Evolutionary conservation across 306 rosid genomes (phyloP), one percentile per base, ranked within the genome.

Genomic region (Gleditsia sinensis): DNA sequence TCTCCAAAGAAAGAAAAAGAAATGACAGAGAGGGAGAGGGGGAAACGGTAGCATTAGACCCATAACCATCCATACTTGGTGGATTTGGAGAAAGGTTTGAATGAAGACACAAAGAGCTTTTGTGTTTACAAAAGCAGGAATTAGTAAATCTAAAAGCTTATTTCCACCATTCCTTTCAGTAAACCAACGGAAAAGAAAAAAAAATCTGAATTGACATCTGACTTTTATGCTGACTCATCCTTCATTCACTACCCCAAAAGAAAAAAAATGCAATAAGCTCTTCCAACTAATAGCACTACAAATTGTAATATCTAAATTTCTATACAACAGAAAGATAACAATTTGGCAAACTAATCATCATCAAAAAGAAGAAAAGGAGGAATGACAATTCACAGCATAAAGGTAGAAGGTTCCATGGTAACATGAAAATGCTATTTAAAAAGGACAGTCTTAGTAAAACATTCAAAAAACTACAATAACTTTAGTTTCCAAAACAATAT

Each of bases 31-130:
- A 7, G 63, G 3, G 17, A 28, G 32, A 28, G 32, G 23, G 9
- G 11, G n/a, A n/a, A n/a, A n/a, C n/a, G n/a, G n/a, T n/a, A n/a
- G 53, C 56, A 28, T 45, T 73, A 32, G 49, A 73, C 23, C 49
- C 48, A 30, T 30, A 45, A 30, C 21, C 59, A 19, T 36, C 10
- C 10, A 25, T 4, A 39, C 30, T 55, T 25, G 9, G 1, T 14
- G 14, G 20, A 33, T 50, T 48, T 75, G 28, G 23, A 28, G 57
- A 72, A 28, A 53, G 12, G 25, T 46, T 46, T 60, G 20, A 61
- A 5, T 25, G 62, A 24, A 64, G 30, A 30, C 12, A 7, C 6
- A 51, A 23, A 36, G 39, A 11, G 13, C 33, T 65, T 64, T 56
- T 56, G 10, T 51, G 48, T 48, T 23, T 34, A 33, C 34, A 5